A percentile compares a stretch with the other conserved stretches of the same genome.
phyloP scores from a whole-genome alignment of 495 filamentous ascomycete genomes.

The Coniosporium apollinis region DNA sequence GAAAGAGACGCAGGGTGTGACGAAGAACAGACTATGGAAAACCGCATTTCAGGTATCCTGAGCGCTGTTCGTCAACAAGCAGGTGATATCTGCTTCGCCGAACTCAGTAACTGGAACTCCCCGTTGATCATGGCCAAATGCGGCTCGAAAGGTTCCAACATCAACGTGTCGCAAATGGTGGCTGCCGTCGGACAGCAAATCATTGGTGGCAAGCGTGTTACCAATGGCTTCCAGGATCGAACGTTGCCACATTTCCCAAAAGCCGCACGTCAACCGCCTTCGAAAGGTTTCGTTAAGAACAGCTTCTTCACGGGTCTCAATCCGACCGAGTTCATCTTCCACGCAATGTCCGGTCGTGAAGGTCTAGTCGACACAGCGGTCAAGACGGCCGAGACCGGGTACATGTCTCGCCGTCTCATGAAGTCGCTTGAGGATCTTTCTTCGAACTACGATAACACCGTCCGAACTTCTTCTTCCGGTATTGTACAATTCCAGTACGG shows the following conservation, averaged over 20 bases:
- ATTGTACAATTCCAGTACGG: constrained; percentile 96
- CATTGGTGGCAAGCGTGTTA: constrained; percentile 82
- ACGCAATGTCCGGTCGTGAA: constrained; percentile 96
- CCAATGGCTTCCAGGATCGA: constrained; percentile 90
- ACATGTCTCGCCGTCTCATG: constrained; percentile 97
- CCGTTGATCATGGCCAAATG: constrained; percentile 94
- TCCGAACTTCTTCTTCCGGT: constrained; percentile 66
- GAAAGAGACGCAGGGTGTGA: constrained; percentile 76
- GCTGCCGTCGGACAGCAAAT: constrained; percentile 95
- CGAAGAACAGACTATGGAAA: constrained; percentile 84
- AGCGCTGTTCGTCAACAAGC: constrained; percentile 79
- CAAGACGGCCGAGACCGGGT: constrained; percentile 96
- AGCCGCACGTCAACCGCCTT: constrained; percentile 71
- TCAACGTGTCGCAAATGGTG: constrained; percentile 99
- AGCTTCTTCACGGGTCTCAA: constrained; percentile 91
- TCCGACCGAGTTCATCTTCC: constrained; percentile 90
- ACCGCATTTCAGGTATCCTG: constrained; percentile 74
- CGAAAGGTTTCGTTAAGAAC: constrained; percentile 92
- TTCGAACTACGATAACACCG: constrained; percentile 81
- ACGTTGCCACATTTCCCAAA: constrained; percentile 92
- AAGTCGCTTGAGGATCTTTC: constrained; percentile 93
- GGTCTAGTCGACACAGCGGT: constrained; percentile 98
- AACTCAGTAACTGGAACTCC: constrained; percentile 80
- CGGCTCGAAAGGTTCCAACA: constrained; percentile 86
- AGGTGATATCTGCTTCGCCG: constrained; percentile 77